Base-by-base conservation (phyloP, 257 asterid genomes). In the Osmanthus fragrans region DNA sequence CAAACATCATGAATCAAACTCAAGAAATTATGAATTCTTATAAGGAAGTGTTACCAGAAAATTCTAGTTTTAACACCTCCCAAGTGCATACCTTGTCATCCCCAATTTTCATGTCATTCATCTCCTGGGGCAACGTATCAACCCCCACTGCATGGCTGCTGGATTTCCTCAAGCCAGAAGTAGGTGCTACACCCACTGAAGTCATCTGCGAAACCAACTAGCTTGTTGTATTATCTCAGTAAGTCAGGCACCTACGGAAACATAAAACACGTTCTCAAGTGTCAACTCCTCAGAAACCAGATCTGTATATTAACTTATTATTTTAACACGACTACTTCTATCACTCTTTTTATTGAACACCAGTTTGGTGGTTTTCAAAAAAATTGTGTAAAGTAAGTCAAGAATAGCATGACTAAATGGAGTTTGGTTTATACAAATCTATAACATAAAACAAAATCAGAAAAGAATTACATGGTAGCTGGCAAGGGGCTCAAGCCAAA, bases 61-160 rank as follows among this genome's bases (percentile, higher is more conserved):
- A 15, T n/a, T 12, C 27, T 8, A 8, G 21, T n/a, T 7, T 4
- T 70, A 37, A 23, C 7, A 25, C 21, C n/a, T 18, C 21, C 25
- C 37, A 39, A 51, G 34, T 7, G 70, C 60, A 42, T 29, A 81
- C 85, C 81, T 81, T 81, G 7, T 81, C 85, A 60, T 81, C 85
- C 79, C 76, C 69, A 33, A 81, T 81, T 77, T 81, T 81, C 85
- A 81, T 73, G 40, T 81, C 85, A 77, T 70, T 81, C 81, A 81
- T 77, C 73, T 81, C 85, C 76, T 81, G 82, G 7, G 85, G 81
- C 42, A 81, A 56, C 45, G 66, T 39, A 58, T 81, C 85, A 72
- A 77, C 84, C 81, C 81, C 81, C 70, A 70, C 77, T n/a, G 56
- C 74, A 66, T 80, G 86, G 51, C 79, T 71, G 73, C 78, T 76